Evolutionary conservation across 495 filamentous ascomycete species (phyloP).

Genomic region (Neurospora africana): DNA sequence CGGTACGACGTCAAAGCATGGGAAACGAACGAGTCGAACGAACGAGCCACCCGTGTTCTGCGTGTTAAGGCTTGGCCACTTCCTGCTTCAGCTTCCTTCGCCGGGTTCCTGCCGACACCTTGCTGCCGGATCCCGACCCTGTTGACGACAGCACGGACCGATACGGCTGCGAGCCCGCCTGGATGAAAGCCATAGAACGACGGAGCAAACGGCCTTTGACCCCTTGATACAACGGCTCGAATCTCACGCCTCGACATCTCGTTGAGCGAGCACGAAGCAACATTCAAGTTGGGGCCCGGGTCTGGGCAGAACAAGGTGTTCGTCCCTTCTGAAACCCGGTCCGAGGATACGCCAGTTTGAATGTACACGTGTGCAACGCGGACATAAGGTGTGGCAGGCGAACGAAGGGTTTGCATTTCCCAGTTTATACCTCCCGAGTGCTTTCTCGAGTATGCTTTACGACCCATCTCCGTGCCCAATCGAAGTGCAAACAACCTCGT

Average conservation of each 20-base stretch:
- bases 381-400: background rate
- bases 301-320: constrained; percentile 1
- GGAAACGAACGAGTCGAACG: background rate
- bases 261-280: background rate
- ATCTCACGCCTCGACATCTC: background rate
- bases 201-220: background rate
- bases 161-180: background rate
- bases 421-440: background rate
- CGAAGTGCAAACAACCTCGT: background rate
- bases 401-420: background rate
- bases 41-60: background rate
- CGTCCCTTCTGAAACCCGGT: constrained; percentile 4
- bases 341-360: background rate
- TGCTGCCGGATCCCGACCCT: background rate
- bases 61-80: background rate
- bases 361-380: background rate
- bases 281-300: background rate
- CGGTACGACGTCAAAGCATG: background rate
- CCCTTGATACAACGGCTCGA: background rate
- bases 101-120: background rate
- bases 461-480: background rate
- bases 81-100: background rate
- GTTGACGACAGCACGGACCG: background rate
- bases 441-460: background rate
- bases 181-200: background rate